Evolutionary conservation across 2,329 filamentous ascomycete genomes (phyloP), one percentile per base, ranked within the genome.

Genomic region (Hortaea sp.): DNA sequence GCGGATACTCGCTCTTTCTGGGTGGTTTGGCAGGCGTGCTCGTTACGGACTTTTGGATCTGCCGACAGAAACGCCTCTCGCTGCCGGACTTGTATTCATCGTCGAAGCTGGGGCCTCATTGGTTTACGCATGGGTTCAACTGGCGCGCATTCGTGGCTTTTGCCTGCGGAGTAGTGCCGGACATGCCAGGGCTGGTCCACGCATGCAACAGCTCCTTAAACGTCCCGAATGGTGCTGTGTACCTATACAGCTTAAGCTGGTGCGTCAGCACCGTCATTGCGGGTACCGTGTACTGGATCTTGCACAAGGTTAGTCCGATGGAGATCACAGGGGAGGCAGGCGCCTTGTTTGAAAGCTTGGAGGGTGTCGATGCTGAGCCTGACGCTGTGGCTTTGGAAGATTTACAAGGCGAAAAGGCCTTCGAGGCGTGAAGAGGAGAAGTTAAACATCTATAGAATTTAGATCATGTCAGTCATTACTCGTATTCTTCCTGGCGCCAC

Each of bases 191-290:
- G 6, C 65, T 82, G 49, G 67, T 69, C 11, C 57, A 66, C 7
- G 57, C 54, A 1, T 47, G 58, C 0, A 56, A 46, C 11, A 63
- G 66, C 13, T 54, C 29, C 20, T 7, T 29, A 11, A 20, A 42
- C 12, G 31, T 46, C 12, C 29, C 28, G 3, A 30, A 42, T 3
- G 51, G 53, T 9, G 49, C 49, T 6, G 46, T 43, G 29, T 39
- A 56, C 40, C 30, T 59, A 9, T 56, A 55, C 57, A 70, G 71
- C n/a, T 79, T 84, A 55, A 78, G 79, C 11, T 84, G 79, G 78
- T 58, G 83, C 29, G 69, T 81, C 40, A 79, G 79, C 0, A 83
- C 83, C 53, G 66, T 74, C 6, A 66, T 63, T 0, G 77, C 74
- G 11, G 71, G 75, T 28, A 37, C 77, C 1, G 68, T 82, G 0